Evolutionary conservation across 2,329 filamentous ascomycete genomes (phyloP).

Genomic region (Penicillium aurantiogriseum): DNA sequence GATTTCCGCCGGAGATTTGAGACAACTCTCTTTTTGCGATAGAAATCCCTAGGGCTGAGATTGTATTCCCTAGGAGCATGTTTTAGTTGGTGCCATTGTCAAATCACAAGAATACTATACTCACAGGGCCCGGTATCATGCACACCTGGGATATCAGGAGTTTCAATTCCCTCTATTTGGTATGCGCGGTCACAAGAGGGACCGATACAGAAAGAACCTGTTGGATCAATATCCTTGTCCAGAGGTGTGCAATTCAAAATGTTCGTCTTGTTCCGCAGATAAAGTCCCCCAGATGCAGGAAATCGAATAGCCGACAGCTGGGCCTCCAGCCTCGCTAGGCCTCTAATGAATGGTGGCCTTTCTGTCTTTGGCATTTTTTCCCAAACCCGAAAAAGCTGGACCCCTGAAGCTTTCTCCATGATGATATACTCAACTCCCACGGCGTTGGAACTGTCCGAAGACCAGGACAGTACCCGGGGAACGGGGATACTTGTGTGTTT

Average conservation of each 20-base stretch:
- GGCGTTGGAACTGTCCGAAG: constrained; percentile 24
- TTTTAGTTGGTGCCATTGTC: neutral
- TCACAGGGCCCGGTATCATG: constrained; percentile 16
- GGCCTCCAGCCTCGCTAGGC: too few species aligned
- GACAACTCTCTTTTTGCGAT: neutral
- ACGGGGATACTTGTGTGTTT: too few species aligned
- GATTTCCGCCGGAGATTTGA: neutral
- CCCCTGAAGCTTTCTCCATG: constrained; percentile 39
- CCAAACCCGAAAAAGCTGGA: constrained; percentile 32
- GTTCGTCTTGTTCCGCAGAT: too few species aligned
- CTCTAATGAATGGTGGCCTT: neutral
- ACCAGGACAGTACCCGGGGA: constrained; percentile 24
- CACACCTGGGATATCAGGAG: neutral
- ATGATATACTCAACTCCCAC: constrained; percentile 45
- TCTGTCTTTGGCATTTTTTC: constrained; percentile 30
- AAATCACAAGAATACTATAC: neutral
- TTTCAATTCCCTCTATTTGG: neutral
- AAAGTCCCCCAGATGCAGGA: too few species aligned
- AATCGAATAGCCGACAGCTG: too few species aligned
- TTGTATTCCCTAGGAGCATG: neutral
- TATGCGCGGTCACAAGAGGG: constrained; percentile 22
- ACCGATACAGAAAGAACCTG: constrained; percentile 9
- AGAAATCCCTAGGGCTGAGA: neutral
- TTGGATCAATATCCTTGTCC: too few species aligned
- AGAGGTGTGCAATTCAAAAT: too few species aligned